Evolutionary conservation across 805 yeast genomes (phyloP).

Genomic region (Candida corydali): DNA sequence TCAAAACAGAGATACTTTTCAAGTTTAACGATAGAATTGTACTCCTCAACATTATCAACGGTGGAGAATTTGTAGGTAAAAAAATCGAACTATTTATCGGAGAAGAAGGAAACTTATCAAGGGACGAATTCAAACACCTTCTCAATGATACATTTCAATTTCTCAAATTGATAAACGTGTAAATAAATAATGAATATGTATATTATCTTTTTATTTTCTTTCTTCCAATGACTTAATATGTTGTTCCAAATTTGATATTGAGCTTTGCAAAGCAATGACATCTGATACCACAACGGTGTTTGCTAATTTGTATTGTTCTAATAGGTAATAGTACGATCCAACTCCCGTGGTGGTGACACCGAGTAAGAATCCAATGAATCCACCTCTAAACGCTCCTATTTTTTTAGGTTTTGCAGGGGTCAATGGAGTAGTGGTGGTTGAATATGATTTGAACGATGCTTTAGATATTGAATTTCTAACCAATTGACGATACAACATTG

Average conservation of each 20-base stretch:
- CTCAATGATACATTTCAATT: constrained; percentile 17
- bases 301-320: constrained; percentile 73
- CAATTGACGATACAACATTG: constrained; percentile 15
- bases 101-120: constrained; percentile 5
- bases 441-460: constrained; percentile 15
- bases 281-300: constrained; percentile 73
- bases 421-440: constrained; percentile 17
- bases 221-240: constrained; percentile 61
- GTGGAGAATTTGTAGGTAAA: constrained; percentile 58
- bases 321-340: constrained; percentile 70
- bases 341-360: constrained; percentile 75
- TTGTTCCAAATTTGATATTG: constrained; percentile 62
- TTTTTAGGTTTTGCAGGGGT: constrained; percentile 24
- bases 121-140: constrained; percentile 18
- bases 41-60: constrained; percentile 45
- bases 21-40: constrained; percentile 26
- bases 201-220: constrained; percentile 3
- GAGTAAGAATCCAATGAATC: constrained; percentile 69
- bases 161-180: neutral
- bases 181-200: constrained; percentile 5
- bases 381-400: constrained; percentile 43
- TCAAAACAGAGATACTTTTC: constrained; percentile 44
- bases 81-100: constrained; percentile 38
- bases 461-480: constrained; percentile 9
- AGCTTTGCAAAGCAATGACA: constrained; percentile 63